phyloP scores from a whole-genome alignment of 2,329 filamentous ascomycete species.

The Chrysoporthe deuterocubensis region DNA sequence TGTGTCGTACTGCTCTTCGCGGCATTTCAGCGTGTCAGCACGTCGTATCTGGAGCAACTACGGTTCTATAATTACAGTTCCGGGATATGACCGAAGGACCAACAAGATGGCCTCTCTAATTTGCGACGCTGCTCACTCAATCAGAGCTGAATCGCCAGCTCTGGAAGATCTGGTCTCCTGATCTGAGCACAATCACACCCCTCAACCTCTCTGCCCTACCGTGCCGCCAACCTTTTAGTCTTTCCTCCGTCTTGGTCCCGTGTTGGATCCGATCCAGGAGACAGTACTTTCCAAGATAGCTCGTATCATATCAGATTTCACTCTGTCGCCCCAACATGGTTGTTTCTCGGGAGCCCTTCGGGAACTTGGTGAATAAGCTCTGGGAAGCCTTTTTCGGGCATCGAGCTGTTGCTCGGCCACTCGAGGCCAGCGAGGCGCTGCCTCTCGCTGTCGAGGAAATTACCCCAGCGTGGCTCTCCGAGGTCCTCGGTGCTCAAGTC shows the following conservation, averaged over 20 bases:
- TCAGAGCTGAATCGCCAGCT: too few species aligned
- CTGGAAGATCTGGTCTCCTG: not conserved
- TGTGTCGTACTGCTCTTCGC: not conserved
- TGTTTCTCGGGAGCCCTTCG: not conserved
- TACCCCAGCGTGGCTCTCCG: slow-evolving; percentile 32
- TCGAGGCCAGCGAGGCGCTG: slow-evolving; percentile 30
- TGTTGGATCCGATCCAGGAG: not conserved
- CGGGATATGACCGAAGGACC: too few species aligned
- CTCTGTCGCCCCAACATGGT: not conserved
- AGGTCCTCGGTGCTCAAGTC: slow-evolving; percentile 31
- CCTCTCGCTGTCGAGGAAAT: slow-evolving; percentile 30
- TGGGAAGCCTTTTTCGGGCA: not conserved
- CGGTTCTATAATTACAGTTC: not conserved
- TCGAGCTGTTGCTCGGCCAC: not conserved
- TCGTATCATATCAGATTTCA: not conserved
- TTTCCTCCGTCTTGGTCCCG: not conserved
- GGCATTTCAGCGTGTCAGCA: not conserved
- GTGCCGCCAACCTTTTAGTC: too few species aligned
- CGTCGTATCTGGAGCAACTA: not conserved
- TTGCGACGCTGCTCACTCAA: not conserved
- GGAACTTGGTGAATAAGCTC: not conserved
- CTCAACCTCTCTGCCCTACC: not conserved
- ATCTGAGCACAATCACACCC: not conserved
- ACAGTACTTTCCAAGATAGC: not conserved
- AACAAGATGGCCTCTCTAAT: not conserved